A percentile compares a stretch with the other conserved stretches of the same genome.
phyloP scores from a whole-genome alignment of 257 asterid genomes.

The Osmanthus fragrans region DNA sequence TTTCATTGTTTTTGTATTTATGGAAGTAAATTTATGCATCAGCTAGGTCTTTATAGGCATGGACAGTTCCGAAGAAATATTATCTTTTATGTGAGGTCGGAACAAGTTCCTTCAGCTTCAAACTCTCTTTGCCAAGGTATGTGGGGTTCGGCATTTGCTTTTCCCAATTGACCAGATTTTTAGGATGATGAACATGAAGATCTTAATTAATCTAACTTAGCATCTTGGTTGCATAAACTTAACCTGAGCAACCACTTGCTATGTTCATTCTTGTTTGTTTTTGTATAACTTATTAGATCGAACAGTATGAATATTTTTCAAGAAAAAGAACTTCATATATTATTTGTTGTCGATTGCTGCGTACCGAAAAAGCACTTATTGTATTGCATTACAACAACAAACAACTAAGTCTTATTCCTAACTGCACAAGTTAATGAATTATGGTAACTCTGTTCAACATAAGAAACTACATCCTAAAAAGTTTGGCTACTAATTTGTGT shows the following conservation, averaged over 20 bases:
- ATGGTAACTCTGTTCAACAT: not conserved
- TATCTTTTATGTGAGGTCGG: conserved; percentile 47
- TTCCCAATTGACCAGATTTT: not conserved
- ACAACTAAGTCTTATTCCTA: not conserved
- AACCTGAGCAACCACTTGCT: not conserved
- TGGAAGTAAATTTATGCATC: conserved; percentile 31
- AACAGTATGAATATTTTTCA: no score
- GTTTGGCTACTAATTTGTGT: not conserved
- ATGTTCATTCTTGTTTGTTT: not conserved
- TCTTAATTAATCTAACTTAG: conserved; percentile 1
- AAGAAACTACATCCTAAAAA: not conserved
- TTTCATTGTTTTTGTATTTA: conserved; percentile 23
- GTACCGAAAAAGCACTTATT: not conserved
- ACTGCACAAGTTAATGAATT: not conserved
- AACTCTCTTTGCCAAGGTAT: conserved; percentile 45
- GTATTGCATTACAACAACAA: not conserved
- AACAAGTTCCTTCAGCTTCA: conserved; percentile 44
- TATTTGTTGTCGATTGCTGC: not conserved
- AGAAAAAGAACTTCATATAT: not conserved
- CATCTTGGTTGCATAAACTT: not conserved
- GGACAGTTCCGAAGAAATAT: conserved; percentile 36
- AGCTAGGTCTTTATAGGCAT: conserved; percentile 46
- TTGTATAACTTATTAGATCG: not conserved
- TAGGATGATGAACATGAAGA: not conserved
- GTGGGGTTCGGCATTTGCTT: not conserved